Evolutionary conservation across 768 basidiomycete species (phyloP).

Genomic region (Aureoboletus auriporus): DNA sequence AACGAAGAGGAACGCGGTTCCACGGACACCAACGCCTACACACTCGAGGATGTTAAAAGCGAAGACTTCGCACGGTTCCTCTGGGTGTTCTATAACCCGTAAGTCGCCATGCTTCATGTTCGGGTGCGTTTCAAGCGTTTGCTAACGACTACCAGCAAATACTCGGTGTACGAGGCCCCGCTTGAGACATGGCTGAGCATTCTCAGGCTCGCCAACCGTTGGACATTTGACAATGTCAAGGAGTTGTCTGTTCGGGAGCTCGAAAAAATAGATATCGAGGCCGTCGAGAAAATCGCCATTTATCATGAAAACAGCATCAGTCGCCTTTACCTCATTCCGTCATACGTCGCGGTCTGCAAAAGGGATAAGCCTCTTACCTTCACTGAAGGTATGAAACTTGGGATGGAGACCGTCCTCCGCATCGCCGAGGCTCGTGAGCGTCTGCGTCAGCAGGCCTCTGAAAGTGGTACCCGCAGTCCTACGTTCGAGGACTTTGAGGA

Average conservation of each 20-base stretch:
- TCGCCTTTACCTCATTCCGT: conserved; percentile 31
- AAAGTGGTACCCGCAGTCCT: conserved; percentile 29
- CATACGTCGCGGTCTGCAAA: conserved; percentile 34
- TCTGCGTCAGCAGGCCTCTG: conserved; percentile 32
- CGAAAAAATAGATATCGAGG: conserved; percentile 32
- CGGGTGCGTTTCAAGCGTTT: background rate
- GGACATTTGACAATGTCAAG: conserved; percentile 40
- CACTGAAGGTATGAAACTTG: conserved; percentile 40
- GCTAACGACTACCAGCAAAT: conserved; percentile 24
- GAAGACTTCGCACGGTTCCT: conserved; percentile 53
- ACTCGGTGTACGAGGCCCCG: conserved; percentile 37
- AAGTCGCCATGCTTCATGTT: conserved; percentile 17
- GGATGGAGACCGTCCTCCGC: conserved; percentile 35
- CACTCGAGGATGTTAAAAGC: conserved; percentile 40
- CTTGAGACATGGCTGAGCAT: conserved; percentile 41
- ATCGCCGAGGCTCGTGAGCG: conserved; percentile 39
- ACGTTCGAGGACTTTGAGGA: conserved; percentile 32
- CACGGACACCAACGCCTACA: conserved; percentile 38
- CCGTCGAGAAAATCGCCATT: conserved; percentile 36
- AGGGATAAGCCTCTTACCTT: conserved; percentile 34
- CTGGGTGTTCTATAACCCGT: conserved; percentile 66
- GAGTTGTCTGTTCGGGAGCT: conserved; percentile 37
- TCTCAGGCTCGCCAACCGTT: conserved; percentile 35
- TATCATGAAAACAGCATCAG: conserved; percentile 36
- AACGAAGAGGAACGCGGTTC: conserved; percentile 32